Base-by-base conservation (phyloP, 371 early-diverging fungal genomes). In the Paramicrosporidium saccamoebae region DNA sequence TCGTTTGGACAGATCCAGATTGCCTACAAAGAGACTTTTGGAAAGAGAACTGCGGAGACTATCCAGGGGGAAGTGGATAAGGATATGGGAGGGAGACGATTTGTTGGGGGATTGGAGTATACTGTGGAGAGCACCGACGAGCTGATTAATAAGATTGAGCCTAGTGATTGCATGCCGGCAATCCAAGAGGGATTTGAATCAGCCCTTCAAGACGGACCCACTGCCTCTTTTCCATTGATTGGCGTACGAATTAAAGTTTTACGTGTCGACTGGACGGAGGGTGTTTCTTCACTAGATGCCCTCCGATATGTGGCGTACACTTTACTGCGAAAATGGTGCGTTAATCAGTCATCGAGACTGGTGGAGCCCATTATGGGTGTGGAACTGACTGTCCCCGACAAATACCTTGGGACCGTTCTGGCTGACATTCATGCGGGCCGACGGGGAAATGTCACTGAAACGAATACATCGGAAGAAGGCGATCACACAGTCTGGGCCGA, bases 301-400 rank as follows among this genome's bases (percentile, higher is more conserved):
- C 45, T 72, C 10, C 42, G 55, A 1, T n/a, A n/a, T n/a, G n/a
- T n/a, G n/a, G n/a, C n/a, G 38, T 58, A 3, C 47, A 62, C 0
- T 55, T 62, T 27, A 62, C 59, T 3, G 40, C 54, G 3, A 50
- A 55, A 6, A 58, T 58, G 8, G 43, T 65, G 4, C 44, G 36
- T 10, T 45, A 54, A 14, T 67, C 66, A 3, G 31, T 71, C 19
- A 35, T 41, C 3, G 36, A 39, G 14, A 52, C 31, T 86, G 20
- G 39, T 79, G 2, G 79, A 88, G 31, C 90, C 90, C 5, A 52
- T 79, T 32, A 81, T 84, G 66, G 50, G 58, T 19, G 59, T 78
- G 0, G 33, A 40, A 6, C 54, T 84, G 3, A 43, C 50, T 16
- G 61, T 72, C 5, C 58, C 65, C 1, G 65, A 58, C 23, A 38